Percentiles rank a stretch among this genome's conserved stretches.
Evolutionary conservation across 139 green algal species (phyloP).

Genomic region (Asterochloris sp.): DNA sequence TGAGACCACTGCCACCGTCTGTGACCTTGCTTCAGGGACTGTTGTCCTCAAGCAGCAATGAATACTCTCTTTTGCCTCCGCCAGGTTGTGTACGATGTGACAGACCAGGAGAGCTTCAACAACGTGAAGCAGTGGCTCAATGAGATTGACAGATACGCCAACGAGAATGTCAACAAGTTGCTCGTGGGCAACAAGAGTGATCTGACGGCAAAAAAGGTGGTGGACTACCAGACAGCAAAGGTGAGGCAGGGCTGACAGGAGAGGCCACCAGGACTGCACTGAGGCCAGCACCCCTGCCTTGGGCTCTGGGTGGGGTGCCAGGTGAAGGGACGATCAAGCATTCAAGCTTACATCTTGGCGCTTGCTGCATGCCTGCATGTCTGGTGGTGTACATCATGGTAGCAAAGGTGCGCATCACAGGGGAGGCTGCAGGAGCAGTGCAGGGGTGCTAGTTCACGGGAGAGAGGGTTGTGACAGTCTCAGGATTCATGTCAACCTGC

Average conservation of each 20-base stretch:
- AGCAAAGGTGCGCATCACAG: too few relatives aligned
- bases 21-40: background rate
- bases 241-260: slow-evolving; percentile 21
- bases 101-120: slow-evolving; percentile 97
- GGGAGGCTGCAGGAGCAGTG: too few relatives aligned
- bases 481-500: too few relatives aligned
- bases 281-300: background rate
- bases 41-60: background rate
- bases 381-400: too few relatives aligned
- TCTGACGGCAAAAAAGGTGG: slow-evolving; percentile 93
- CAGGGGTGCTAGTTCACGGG: too few relatives aligned
- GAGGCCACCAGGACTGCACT: background rate
- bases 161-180: slow-evolving; percentile 99
- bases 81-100: slow-evolving; percentile 98
- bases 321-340: too few relatives aligned
- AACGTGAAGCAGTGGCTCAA: slow-evolving; percentile 99
- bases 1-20: too few relatives aligned
- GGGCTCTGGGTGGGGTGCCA: background rate
- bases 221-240: slow-evolving; percentile 95
- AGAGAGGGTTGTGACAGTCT: too few relatives aligned
- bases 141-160: slow-evolving; percentile 99
- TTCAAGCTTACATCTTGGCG: too few relatives aligned
- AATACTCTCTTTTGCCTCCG: background rate
- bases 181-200: slow-evolving; percentile 99
- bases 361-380: too few relatives aligned